These are phyloP conservation scores for Bolboschoenoplectus hybrid DNA, from an alignment of 202 grass and related monocot genomes.

Conservation along the genomic window DNA sequence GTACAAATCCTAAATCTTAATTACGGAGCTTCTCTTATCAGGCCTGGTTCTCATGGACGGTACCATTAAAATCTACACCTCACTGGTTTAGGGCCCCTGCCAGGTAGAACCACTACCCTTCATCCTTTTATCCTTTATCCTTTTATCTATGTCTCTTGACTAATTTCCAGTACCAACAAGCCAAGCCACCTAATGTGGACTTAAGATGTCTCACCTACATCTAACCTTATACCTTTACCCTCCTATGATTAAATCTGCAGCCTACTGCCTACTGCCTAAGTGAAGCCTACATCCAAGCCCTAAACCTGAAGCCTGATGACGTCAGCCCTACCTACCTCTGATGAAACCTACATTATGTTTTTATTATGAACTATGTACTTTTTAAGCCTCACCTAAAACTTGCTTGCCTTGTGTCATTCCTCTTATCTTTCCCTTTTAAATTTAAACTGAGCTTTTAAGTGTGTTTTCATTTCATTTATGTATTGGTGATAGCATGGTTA, in stretches of 20 bases:
- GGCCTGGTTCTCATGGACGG: constrained; percentile 41
- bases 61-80: constrained; percentile 41
- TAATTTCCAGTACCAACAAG: constrained; percentile 30
- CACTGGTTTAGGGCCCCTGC: constrained; percentile 37
- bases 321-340: constrained; percentile 33
- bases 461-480: constrained; percentile 33
- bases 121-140: constrained; percentile 30
- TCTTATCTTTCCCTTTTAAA: constrained; percentile 16
- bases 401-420: constrained; percentile 23
- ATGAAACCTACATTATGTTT: constrained; percentile 36
- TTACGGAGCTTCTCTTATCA: constrained; percentile 39
- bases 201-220: constrained; percentile 31
- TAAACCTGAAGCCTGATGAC: constrained; percentile 40
- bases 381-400: constrained; percentile 33
- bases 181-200: constrained; percentile 34
- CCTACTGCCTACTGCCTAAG: constrained; percentile 17
- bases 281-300: constrained; percentile 44
- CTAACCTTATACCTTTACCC: constrained; percentile 41
- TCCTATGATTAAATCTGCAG: constrained; percentile 36
- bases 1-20: constrained; percentile 42
- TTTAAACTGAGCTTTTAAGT: constrained; percentile 22
- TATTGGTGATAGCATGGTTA: constrained; percentile 25
- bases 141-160: constrained; percentile 26
- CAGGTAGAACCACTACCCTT: constrained; percentile 41
- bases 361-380: constrained; percentile 36